Conservation (phyloP, 2,329 filamentous ascomycete genomes). For the Leptographium lundbergii region DNA sequence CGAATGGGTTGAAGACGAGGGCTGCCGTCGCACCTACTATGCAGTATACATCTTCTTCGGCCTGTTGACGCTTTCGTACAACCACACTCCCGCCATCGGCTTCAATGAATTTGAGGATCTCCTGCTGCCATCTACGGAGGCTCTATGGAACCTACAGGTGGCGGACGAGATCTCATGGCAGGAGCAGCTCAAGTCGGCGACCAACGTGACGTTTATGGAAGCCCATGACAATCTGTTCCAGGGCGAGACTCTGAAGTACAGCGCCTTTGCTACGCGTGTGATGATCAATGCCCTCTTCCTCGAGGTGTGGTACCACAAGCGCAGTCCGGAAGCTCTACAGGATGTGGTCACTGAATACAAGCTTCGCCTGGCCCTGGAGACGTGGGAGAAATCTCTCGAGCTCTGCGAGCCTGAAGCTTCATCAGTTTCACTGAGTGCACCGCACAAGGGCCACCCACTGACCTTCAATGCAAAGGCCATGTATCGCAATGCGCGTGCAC, state of each 20-base stretch:
- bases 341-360: conserved; percentile 98
- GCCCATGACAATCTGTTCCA: conserved; percentile 94
- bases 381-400: conserved; percentile 96
- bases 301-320: conserved; percentile 98
- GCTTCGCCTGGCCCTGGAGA: conserved; percentile 85
- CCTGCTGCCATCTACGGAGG: conserved; percentile 85
- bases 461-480: conserved; percentile 98
- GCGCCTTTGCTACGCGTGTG: conserved; percentile 89
- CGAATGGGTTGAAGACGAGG: conserved; percentile 95
- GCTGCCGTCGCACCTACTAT: conserved; percentile 92
- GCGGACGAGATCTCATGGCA: conserved; percentile 73
- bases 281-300: conserved; percentile 99
- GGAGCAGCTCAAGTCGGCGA: conserved; percentile 59
- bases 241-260: conserved; percentile 81
- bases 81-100: conserved; percentile 93
- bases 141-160: conserved; percentile 78
- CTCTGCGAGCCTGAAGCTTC: conserved; percentile 86
- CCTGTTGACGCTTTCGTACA: conserved; percentile 86
- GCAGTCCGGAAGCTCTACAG: conserved; percentile 91
- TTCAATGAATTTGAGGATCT: conserved; percentile 97
- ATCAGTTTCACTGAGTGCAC: conserved; percentile 78
- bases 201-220: conserved; percentile 76
- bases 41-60: conserved; percentile 99
- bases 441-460: conserved; percentile 88
- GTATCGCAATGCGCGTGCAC: conserved; percentile 84